Base-by-base conservation (phyloP, 2,329 filamentous ascomycete species). In the Colletotrichum eremochloae region DNA sequence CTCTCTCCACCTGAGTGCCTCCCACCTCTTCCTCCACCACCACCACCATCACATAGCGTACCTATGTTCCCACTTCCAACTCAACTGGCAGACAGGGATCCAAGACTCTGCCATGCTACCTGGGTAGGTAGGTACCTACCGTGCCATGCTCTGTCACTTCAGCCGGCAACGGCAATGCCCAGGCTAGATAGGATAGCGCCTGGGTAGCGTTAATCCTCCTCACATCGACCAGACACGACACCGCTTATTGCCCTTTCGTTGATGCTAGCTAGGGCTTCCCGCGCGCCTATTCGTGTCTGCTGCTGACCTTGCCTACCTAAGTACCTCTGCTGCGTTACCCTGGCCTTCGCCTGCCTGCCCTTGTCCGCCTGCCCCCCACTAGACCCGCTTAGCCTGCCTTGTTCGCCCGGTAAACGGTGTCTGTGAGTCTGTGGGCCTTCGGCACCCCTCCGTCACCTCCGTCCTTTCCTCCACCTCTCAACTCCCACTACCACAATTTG, bases 381-480 rank as follows among this genome's bases (percentile, higher is more conserved):
- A 24, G 46, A 31, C 48, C 61, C 48, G n/a, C 33, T 63, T 36
- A 12, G 42, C 48, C 62, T 64, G 62, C 62, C 62, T 55, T 64
- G 24, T 29, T 50, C 38, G 18, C 62, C 48, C 36, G 24, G 62
- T 64, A 64, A 60, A 64, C 62, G 62, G 48, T 53, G 48, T 38
- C 50, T 64, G 62, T 57, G 55, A 57, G 8, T 38, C 50, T 64
- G 62, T 57, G 55, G 40, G 8, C 55, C 33, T 2, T 38, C 48
- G n/a, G 24, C 36, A 33, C 62, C 36, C 48, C 42, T 33, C 52
- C 52, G 31, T n/a, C 29, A 20, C 44, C 44, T 44, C 31, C 44
- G 20, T 40, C 60, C 31, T 29, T 50, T 18, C n/a, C 42, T 50
- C n/a, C 20, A n/a, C 33, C 60, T 36, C 36, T 29, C 33, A 18